phyloP scores from a whole-genome alignment of 768 basidiomycete genomes.

The Punctularia strigosozonata region DNA sequence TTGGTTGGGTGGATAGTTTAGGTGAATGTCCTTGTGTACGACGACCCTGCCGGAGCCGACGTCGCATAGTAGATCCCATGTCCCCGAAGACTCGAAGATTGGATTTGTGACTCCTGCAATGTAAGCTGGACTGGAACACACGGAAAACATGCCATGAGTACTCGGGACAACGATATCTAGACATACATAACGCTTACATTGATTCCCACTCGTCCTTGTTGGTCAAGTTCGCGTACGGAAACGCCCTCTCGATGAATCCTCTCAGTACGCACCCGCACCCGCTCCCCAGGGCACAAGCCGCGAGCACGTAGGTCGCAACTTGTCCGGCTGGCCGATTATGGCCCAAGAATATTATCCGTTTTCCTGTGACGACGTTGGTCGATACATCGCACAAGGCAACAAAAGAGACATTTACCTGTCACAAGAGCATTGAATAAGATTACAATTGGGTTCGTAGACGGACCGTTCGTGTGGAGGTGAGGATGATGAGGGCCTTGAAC shows the following conservation, averaged over 20 bases:
- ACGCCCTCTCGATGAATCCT: slow-evolving; percentile 85
- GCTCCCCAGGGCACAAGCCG: slow-evolving; percentile 87
- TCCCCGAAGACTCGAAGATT: slow-evolving; percentile 77
- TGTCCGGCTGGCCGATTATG: slow-evolving; percentile 82
- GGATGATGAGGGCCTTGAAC: slow-evolving; percentile 80
- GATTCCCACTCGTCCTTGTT: slow-evolving; percentile 86
- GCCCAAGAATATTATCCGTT: slow-evolving; percentile 93
- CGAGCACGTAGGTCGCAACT: slow-evolving; percentile 85
- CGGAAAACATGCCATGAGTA: background rate
- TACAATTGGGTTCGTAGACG: slow-evolving; percentile 86
- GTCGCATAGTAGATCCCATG: slow-evolving; percentile 93
- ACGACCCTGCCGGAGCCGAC: slow-evolving; percentile 79
- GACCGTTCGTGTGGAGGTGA: slow-evolving; percentile 87
- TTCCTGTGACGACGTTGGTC: too few relatives aligned
- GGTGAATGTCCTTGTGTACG: slow-evolving; percentile 76
- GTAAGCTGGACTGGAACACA: slow-evolving; percentile 59
- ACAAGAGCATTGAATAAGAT: slow-evolving; percentile 93
- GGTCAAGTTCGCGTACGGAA: slow-evolving; percentile 88
- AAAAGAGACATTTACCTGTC: too few relatives aligned
- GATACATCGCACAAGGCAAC: too few relatives aligned
- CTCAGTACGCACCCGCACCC: slow-evolving; percentile 78
- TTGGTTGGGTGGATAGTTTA: slow-evolving; percentile 28
- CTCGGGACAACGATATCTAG: slow-evolving; percentile 1
- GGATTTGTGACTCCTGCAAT: slow-evolving; percentile 98
- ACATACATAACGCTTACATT: slow-evolving; percentile 40